Percentiles rank a stretch among this genome's conserved stretches.
Evolutionary conservation across 2,329 filamentous ascomycete genomes (phyloP).

Genomic region (Claviceps sp.): DNA sequence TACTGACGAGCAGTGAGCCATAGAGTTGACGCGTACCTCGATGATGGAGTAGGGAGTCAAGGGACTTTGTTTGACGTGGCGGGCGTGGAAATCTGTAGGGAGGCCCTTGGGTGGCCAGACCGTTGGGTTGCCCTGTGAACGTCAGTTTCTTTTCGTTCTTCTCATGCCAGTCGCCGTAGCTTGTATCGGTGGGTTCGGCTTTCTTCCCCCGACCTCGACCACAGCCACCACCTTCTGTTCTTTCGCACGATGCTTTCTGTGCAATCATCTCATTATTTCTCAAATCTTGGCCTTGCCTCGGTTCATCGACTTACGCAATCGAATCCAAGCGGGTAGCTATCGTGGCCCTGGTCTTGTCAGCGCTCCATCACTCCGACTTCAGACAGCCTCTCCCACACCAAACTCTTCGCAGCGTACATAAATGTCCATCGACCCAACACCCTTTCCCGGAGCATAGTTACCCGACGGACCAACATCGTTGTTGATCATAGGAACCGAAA

Average conservation of each 20-base stretch:
- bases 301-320: constrained; percentile 21
- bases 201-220: not conserved
- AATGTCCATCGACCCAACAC: constrained; percentile 40
- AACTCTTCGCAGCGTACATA: constrained; percentile 25
- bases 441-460: constrained; percentile 50
- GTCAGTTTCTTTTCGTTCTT: not conserved
- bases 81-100: constrained; percentile 29
- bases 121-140: constrained; percentile 21
- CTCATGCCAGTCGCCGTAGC: not conserved
- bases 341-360: constrained; percentile 13
- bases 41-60: constrained; percentile 52
- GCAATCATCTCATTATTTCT: not conserved
- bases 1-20: not conserved
- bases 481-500: constrained; percentile 61
- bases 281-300: not conserved
- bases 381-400: not conserved
- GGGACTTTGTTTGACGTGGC: constrained; percentile 40
- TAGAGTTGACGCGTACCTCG: constrained; percentile 23
- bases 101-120: constrained; percentile 49
- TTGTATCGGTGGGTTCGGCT: no score
- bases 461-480: constrained; percentile 55
- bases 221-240: not conserved
- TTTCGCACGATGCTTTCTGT: not conserved
- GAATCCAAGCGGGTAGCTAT: constrained; percentile 31
- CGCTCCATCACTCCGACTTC: not conserved